These are phyloP conservation scores for Populus tremula DNA, from an alignment of 345 rosid genomes.

Conservation along the genomic window DNA sequence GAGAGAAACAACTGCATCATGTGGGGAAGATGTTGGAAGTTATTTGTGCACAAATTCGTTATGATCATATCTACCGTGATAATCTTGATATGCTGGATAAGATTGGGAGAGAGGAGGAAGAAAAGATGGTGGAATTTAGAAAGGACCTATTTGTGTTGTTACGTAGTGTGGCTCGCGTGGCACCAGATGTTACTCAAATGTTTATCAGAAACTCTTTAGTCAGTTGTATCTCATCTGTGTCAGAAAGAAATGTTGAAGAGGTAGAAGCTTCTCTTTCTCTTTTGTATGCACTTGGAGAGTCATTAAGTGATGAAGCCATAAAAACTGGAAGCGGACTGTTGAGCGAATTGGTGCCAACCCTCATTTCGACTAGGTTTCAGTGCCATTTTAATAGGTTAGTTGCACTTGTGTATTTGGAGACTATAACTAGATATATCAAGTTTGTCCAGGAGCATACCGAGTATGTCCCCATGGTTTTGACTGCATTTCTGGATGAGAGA, in stretches of 20 bases:
- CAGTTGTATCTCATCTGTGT: conserved; percentile 53
- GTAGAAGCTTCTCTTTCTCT: conserved; percentile 97
- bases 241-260: conserved; percentile 76
- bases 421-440: conserved; percentile 75
- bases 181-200: conserved; percentile 73
- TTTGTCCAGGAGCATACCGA: conserved; percentile 71
- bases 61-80: conserved; percentile 64
- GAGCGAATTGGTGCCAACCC: conserved; percentile 69
- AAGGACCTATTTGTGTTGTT: conserved; percentile 81
- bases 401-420: conserved; percentile 81
- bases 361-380: conserved; percentile 67
- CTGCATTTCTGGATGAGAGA: conserved; percentile 91
- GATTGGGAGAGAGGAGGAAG: conserved; percentile 90
- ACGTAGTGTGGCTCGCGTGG: conserved; percentile 74
- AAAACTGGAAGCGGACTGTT: conserved; percentile 61
- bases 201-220: conserved; percentile 75
- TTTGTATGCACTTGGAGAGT: conserved; percentile 82
- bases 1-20: conserved; percentile 68
- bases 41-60: conserved; percentile 65
- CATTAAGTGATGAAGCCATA: conserved; percentile 73
- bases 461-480: conserved; percentile 63
- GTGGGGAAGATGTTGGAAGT: conserved; percentile 77
- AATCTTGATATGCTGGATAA: conserved; percentile 74
- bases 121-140: conserved; percentile 74
- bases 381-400: conserved; percentile 89